Evolutionary conservation across 2,329 filamentous ascomycete genomes (phyloP).

Genomic region (Coniella lustricola): DNA sequence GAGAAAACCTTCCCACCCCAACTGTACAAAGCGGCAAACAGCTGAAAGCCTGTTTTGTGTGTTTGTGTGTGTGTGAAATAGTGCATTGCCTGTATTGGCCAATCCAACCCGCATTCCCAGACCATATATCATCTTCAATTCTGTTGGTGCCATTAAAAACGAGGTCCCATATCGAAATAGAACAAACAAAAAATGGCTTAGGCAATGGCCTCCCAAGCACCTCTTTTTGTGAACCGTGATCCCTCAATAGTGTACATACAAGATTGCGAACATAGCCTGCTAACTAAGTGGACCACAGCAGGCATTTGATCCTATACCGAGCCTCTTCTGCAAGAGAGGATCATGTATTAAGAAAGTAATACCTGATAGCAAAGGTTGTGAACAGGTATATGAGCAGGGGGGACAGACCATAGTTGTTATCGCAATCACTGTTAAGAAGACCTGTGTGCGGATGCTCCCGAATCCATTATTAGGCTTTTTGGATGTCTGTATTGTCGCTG

Average conservation of each 20-base stretch:
- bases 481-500: background rate
- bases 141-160: background rate
- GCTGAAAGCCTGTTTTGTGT: constrained; percentile 1
- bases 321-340: background rate
- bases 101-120: constrained; percentile 11
- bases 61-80: background rate
- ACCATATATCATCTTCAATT: background rate
- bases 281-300: background rate
- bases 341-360: background rate
- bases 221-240: constrained; percentile 1
- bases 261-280: constrained; percentile 9
- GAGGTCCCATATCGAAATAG: background rate
- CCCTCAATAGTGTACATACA: constrained; percentile 14
- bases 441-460: background rate
- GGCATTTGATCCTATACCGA: background rate
- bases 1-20: background rate
- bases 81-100: constrained; percentile 2
- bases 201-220: background rate
- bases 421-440: background rate
- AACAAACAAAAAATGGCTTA: constrained; percentile 6
- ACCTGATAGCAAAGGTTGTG: background rate
- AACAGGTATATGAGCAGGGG: background rate
- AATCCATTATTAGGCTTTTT: background rate
- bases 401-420: background rate
- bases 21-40: background rate